Evolutionary conservation across 2,329 filamentous ascomycete genomes (phyloP), one percentile per base, ranked within the genome.

Genomic region (Fusarium mundagurra): DNA sequence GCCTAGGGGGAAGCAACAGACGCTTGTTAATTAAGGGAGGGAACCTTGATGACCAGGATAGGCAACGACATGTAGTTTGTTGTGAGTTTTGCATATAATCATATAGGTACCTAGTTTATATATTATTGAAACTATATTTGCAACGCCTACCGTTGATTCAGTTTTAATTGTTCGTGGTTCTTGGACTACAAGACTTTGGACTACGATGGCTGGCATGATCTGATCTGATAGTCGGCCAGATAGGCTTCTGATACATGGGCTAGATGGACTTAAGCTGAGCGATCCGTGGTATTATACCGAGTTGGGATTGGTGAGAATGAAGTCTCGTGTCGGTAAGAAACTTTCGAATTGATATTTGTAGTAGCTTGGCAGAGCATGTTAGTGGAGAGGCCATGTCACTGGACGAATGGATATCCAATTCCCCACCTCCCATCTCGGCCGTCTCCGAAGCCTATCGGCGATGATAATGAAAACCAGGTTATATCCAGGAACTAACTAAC

Each of bases 61-160:
- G 41, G 45, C 22, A 71, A 43, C 45, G 58, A n/a, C 38, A 54
- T 59, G 36, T 38, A 33, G 67, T 74, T 74, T 55, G 50, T 58
- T 61, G 48, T 54, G 63, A 59, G 59, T 61, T 64, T 48, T 63
- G 63, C 60, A 74, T 72, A 73, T 69, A 74, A 41, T 63, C 53
- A 68, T 69, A 69, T 74, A 74, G 67, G 61, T 72, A n/a, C n/a
- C n/a, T n/a, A 74, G 60, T 51, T 60, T 64, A 69, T 72, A 74
- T 74, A 68, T 45, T 45, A 51, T 61, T 57, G 47, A 47, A 33
- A 50, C 58, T 61, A 43, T 33, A 24, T 45, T 27, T 20, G 18
- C 36, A 51, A 34, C 31, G 48, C 16, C 20, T 51, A 8, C 31
- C 17, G 34, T 20, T 34, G 22, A 20, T 43, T 20, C 33, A n/a